These are phyloP conservation scores for Bipolaris bicolor DNA, from an alignment of 2,329 filamentous ascomycete genomes.

Conservation along the genomic window DNA sequence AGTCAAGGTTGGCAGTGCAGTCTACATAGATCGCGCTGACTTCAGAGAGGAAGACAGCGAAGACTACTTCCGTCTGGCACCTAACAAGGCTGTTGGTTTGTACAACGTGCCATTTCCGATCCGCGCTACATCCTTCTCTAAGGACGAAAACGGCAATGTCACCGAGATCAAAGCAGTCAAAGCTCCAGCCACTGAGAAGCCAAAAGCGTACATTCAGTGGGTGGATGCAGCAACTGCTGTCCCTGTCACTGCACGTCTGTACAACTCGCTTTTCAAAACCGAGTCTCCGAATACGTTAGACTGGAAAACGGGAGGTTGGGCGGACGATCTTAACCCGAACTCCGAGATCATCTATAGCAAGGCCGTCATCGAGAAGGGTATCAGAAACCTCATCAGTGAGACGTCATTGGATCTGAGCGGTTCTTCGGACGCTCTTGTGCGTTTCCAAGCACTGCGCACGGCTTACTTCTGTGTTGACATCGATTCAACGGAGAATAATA, in stretches of 20 bases:
- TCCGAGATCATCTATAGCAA: constrained; percentile 80
- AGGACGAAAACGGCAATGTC: constrained; percentile 69
- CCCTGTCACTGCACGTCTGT: constrained; percentile 70
- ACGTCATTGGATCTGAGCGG: constrained; percentile 41
- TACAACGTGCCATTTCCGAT: constrained; percentile 74
- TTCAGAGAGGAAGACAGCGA: constrained; percentile 75
- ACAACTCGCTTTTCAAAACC: constrained; percentile 85
- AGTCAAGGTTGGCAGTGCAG: constrained; percentile 72
- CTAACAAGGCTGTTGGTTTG: constrained; percentile 75
- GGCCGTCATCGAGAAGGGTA: constrained; percentile 82
- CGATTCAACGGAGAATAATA: constrained; percentile 72
- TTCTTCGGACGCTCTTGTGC: constrained; percentile 59
- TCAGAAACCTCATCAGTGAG: constrained; percentile 76
- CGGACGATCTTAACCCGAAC: constrained; percentile 82
- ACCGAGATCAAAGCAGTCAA: constrained; percentile 71
- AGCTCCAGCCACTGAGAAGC: constrained; percentile 71
- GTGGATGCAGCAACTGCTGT: constrained; percentile 71
- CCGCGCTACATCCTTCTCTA: constrained; percentile 70
- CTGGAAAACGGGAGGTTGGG: constrained; percentile 74
- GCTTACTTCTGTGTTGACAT: constrained; percentile 84
- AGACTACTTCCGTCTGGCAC: constrained; percentile 79
- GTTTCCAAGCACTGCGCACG: constrained; percentile 90
- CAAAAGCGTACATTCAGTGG: constrained; percentile 81
- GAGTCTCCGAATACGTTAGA: constrained; percentile 77
- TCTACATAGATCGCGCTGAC: constrained; percentile 84